phyloP scores from a whole-genome alignment of 1,284 basidiomycete genomes.

The Cutaneotrichosporon sp. region DNA sequence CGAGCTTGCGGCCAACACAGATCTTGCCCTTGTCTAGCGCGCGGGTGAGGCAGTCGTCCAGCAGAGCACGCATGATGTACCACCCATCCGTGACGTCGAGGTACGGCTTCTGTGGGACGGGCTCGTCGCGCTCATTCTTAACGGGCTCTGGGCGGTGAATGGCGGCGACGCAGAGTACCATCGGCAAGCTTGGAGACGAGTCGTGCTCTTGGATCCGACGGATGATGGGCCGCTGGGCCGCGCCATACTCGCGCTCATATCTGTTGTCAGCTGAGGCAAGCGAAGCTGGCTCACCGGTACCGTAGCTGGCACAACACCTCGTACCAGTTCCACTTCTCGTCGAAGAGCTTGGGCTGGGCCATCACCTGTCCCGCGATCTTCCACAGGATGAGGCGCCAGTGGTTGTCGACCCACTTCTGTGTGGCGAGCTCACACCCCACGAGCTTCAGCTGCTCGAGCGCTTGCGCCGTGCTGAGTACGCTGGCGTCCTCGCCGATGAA shows the following conservation, averaged over 20 bases:
- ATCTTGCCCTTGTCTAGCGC: constrained; percentile 70
- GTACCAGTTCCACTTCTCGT: constrained; percentile 70
- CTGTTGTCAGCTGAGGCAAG: constrained; percentile 54
- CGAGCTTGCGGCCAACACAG: constrained; percentile 77
- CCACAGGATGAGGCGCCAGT: constrained; percentile 90
- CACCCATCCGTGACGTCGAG: constrained; percentile 93
- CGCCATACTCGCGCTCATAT: constrained; percentile 86
- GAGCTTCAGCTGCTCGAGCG: constrained; percentile 29
- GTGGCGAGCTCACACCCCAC: constrained; percentile 39
- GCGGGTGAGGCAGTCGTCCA: constrained; percentile 71
- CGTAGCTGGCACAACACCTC: constrained; percentile 79
- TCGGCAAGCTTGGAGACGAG: constrained; percentile 62
- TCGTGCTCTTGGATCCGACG: constrained; percentile 65
- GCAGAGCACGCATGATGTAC: constrained; percentile 78
- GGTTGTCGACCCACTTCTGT: constrained; percentile 79
- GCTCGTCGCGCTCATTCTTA: constrained; percentile 55
- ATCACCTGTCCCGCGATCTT: constrained; percentile 82
- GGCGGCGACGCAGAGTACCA: constrained; percentile 80
- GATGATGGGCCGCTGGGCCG: constrained; percentile 75
- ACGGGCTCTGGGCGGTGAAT: constrained; percentile 61
- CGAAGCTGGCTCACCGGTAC: constrained; percentile 65
- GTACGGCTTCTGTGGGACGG: constrained; percentile 50
- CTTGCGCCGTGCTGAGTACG: constrained; percentile 31
- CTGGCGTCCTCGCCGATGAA: constrained; percentile 57
- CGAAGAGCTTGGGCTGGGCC: constrained; percentile 67